A percentile compares a stretch with the other conserved stretches of the same genome.
phyloP scores from a whole-genome alignment of 2,329 filamentous ascomycete species.

The Ilyonectria robusta region DNA sequence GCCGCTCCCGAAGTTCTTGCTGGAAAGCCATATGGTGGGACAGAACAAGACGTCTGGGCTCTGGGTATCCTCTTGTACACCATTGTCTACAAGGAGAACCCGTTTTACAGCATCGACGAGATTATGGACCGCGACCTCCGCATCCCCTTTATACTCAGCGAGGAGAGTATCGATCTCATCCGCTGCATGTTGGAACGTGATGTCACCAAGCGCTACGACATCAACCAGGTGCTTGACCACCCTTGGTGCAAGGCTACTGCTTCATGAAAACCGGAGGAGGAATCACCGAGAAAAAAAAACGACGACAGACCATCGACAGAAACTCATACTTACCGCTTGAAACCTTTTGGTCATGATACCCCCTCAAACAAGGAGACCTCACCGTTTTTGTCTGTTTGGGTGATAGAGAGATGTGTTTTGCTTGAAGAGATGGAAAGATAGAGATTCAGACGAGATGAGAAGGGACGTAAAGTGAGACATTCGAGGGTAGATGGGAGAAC shows the following conservation, averaged over 20 bases:
- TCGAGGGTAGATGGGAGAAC: slow-evolving; percentile 15
- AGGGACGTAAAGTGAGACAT: not conserved
- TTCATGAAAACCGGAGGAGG: slow-evolving; percentile 21
- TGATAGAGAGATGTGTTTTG: slow-evolving; percentile 33
- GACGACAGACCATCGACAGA: slow-evolving; percentile 27
- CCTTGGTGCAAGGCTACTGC: slow-evolving; percentile 75
- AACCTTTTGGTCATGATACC: slow-evolving; percentile 44
- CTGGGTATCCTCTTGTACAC: slow-evolving; percentile 97
- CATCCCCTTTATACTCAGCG: slow-evolving; percentile 89
- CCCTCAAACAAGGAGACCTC: slow-evolving; percentile 38
- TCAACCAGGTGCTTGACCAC: slow-evolving; percentile 88
- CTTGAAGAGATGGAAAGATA: slow-evolving; percentile 20
- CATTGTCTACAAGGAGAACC: slow-evolving; percentile 99
- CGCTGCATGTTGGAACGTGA: slow-evolving; percentile 93
- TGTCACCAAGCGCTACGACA: slow-evolving; percentile 85
- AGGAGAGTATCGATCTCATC: slow-evolving; percentile 93
- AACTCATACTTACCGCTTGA: slow-evolving; percentile 22
- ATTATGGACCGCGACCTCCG: slow-evolving; percentile 98
- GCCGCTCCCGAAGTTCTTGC: slow-evolving; percentile 97
- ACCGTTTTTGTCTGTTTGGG: slow-evolving; percentile 34
- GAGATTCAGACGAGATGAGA: slow-evolving; percentile 12
- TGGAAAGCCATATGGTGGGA: slow-evolving; percentile 91
- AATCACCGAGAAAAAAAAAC: slow-evolving; percentile 23
- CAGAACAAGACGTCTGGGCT: slow-evolving; percentile 98
- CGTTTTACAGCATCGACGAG: slow-evolving; percentile 98